A percentile compares a stretch with the other conserved stretches of the same genome.
phyloP scores from a whole-genome alignment of 2,329 filamentous ascomycete species.

The Acrocalymma vagum region DNA sequence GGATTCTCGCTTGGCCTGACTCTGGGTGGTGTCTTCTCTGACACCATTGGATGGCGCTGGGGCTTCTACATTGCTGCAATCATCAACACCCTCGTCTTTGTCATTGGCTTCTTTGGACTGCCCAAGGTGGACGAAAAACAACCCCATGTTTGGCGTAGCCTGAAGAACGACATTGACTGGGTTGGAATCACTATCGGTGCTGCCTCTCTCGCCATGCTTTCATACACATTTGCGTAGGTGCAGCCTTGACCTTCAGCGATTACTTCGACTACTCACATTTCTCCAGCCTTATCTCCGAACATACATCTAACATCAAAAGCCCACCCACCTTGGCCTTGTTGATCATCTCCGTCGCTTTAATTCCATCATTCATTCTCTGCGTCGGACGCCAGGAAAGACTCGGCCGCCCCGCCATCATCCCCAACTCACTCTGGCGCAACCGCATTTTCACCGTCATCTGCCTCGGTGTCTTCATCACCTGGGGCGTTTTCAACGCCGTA shows the following conservation, averaged over 20 bases:
- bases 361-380: constrained; percentile 64
- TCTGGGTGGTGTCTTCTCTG: constrained; percentile 59
- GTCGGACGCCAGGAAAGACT: constrained; percentile 57
- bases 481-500: constrained; percentile 47
- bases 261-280: constrained; percentile 2
- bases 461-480: constrained; percentile 50
- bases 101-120: constrained; percentile 48
- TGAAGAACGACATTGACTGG: constrained; percentile 63
- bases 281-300: constrained; percentile 47
- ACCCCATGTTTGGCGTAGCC: constrained; percentile 30
- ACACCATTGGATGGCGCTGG: constrained; percentile 60
- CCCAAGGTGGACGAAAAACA: constrained; percentile 39
- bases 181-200: constrained; percentile 58
- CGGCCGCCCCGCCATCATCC: constrained; percentile 64
- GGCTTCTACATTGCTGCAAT: constrained; percentile 60
- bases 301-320: constrained; percentile 52
- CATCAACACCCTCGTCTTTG: constrained; percentile 52
- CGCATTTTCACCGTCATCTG: constrained; percentile 65
- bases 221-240: constrained; percentile 63
- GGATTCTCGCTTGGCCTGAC: constrained; percentile 62
- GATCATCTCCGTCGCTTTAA: constrained; percentile 49
- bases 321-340: constrained; percentile 58
- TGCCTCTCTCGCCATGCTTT: constrained; percentile 58
- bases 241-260: not conserved
- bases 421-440: constrained; percentile 70